A percentile compares a stretch with the other conserved stretches of the same genome.
Evolutionary conservation across 352 stramenopile genomes (phyloP).

Genomic region (Globisporangium irregulare): DNA sequence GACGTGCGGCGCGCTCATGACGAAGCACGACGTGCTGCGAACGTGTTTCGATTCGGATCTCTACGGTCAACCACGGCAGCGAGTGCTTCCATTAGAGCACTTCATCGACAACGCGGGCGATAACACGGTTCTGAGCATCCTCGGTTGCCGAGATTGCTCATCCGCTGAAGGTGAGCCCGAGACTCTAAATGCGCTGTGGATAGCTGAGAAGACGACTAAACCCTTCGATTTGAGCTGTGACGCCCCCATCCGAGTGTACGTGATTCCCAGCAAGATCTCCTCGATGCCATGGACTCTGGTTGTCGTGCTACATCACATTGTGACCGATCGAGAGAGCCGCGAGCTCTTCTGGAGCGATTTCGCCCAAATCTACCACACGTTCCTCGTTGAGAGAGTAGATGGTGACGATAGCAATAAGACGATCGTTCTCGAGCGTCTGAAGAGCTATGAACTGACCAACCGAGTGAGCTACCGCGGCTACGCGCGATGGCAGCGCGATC

Average conservation of each 20-base stretch:
- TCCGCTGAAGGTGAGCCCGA: not conserved
- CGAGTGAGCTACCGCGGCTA: conserved; percentile 47
- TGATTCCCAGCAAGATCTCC: conserved; percentile 11
- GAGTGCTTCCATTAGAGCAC: conserved; percentile 22
- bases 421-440: not conserved
- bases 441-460: not conserved
- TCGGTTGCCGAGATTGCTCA: not conserved
- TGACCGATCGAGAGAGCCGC: conserved; percentile 44
- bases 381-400: not conserved
- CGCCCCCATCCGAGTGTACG: conserved; percentile 39
- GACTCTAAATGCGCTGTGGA: conserved; percentile 18
- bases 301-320: conserved; percentile 54
- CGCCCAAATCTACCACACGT: conserved; percentile 19
- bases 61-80: conserved; percentile 32
- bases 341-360: conserved; percentile 49
- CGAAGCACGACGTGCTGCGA: conserved; percentile 42
- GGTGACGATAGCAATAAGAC: not conserved
- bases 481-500: conserved; percentile 37
- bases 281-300: conserved; percentile 27
- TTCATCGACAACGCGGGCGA: conserved; percentile 16
- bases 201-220: conserved; percentile 18
- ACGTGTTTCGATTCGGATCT: conserved; percentile 32
- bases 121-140: conserved; percentile 1
- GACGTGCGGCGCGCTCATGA: conserved; percentile 31
- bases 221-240: conserved; percentile 40